These are phyloP conservation scores for Vaucheria bursata DNA, from an alignment of 352 stramenopile species.

Conservation along the genomic window DNA sequence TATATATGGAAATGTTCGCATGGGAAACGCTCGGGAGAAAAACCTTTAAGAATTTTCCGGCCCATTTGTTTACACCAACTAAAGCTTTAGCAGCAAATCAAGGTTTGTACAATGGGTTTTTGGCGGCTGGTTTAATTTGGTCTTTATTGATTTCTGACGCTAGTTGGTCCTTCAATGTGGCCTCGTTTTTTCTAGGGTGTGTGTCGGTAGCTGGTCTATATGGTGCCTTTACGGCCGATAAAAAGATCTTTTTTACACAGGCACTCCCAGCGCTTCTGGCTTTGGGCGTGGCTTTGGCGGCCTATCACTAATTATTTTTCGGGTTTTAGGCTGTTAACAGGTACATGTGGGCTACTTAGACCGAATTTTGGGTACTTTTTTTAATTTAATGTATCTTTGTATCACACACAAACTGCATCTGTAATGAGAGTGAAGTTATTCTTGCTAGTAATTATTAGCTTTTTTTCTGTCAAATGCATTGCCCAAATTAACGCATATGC, in stretches of 20 bases:
- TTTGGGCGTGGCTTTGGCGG: too few relatives aligned
- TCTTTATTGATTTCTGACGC: slow-evolving; percentile 3
- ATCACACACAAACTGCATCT: too few relatives aligned
- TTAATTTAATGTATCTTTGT: too few relatives aligned
- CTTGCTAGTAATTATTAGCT: too few relatives aligned
- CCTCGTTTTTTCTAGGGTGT: background rate
- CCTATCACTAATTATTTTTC: too few relatives aligned
- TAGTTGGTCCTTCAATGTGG: background rate
- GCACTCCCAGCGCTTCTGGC: background rate
- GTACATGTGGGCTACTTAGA: too few relatives aligned
- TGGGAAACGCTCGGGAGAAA: background rate
- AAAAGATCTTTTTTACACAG: background rate
- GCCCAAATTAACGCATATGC: too few relatives aligned
- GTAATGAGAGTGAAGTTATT: too few relatives aligned
- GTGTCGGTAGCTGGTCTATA: background rate
- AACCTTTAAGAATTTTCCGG: background rate
- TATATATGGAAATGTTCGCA: slow-evolving; percentile 1
- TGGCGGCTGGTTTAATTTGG: background rate
- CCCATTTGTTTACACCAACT: background rate
- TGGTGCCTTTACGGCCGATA: background rate
- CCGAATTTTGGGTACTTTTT: too few relatives aligned
- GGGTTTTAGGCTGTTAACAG: too few relatives aligned
- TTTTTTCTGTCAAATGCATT: too few relatives aligned
- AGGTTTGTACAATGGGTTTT: slow-evolving; percentile 2
- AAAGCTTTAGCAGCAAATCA: background rate